Conservation (phyloP, 805 yeast species). For the Sugiyamaella lignohabitans region DNA sequence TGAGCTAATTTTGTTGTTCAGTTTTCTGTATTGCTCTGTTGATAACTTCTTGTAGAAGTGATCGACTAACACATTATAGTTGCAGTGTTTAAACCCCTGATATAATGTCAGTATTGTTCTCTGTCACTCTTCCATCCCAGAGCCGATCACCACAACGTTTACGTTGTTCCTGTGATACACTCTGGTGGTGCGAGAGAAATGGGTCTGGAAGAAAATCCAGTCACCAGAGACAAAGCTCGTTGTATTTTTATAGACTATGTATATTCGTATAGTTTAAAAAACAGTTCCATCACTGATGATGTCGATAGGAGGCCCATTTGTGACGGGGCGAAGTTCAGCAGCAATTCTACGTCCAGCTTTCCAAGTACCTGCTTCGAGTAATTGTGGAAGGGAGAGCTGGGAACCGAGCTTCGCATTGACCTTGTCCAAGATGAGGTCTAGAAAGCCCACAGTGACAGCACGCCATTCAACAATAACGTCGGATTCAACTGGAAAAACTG, state of each 20-base stretch:
- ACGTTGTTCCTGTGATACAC: too few species aligned
- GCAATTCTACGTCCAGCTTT: constrained; percentile 59
- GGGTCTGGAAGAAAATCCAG: too few species aligned
- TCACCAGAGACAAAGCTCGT: too few species aligned
- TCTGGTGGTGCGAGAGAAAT: too few species aligned
- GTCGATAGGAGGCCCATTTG: constrained; percentile 60
- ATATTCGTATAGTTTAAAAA: constrained; percentile 42
- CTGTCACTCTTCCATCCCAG: too few species aligned
- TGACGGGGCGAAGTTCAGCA: constrained; percentile 40
- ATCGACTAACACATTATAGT: too few species aligned
- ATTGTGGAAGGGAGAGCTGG: constrained; percentile 44
- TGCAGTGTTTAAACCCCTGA: too few species aligned
- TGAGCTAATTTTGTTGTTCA: constrained; percentile 20
- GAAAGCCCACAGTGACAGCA: constrained; percentile 50
- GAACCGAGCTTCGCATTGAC: constrained; percentile 41
- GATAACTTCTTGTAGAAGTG: too few species aligned
- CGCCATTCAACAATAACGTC: constrained; percentile 67
- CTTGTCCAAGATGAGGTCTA: constrained; percentile 47
- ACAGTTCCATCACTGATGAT: constrained; percentile 60
- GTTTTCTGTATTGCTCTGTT: too few species aligned
- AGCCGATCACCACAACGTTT: too few species aligned
- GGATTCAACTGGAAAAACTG: constrained; percentile 47
- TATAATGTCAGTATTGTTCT: too few species aligned
- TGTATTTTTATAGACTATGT: too few species aligned
- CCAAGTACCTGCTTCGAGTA: constrained; percentile 67